Evolutionary conservation across 768 basidiomycete species (phyloP).

Genomic region (Collybia mongolica): DNA sequence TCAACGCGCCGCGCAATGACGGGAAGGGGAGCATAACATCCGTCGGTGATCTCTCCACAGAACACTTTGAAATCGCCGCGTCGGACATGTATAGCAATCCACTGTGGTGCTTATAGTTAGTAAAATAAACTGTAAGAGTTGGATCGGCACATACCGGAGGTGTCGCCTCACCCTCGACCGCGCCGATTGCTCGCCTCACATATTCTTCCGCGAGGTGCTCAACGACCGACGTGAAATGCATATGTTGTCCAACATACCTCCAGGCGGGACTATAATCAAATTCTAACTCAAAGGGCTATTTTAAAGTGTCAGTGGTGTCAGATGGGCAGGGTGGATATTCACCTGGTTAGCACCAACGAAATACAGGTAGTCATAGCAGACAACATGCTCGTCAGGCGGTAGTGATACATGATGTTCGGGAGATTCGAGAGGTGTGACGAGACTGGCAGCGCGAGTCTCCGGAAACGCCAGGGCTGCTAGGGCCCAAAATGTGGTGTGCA

Average conservation of each 20-base stretch:
- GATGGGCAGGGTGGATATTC: conserved; percentile 8
- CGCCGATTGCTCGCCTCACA: conserved; percentile 41
- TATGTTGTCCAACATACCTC: conserved; percentile 51
- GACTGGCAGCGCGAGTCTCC: conserved; percentile 35
- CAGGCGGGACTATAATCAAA: conserved; percentile 59
- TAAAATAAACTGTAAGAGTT: not conserved
- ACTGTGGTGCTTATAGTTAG: conserved; percentile 30
- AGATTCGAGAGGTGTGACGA: conserved; percentile 39
- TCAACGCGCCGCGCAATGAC: conserved; percentile 54
- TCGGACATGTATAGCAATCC: conserved; percentile 57
- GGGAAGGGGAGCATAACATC: conserved; percentile 55
- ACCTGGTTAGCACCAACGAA: conserved; percentile 48
- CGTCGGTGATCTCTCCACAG: conserved; percentile 41
- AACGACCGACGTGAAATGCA: conserved; percentile 47
- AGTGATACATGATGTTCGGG: conserved; percentile 37
- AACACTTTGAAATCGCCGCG: conserved; percentile 50
- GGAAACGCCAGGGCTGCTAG: conserved; percentile 47
- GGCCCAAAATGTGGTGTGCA: conserved; percentile 43
- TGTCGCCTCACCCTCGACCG: conserved; percentile 32
- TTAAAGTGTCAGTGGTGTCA: conserved; percentile 6
- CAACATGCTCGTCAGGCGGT: conserved; percentile 49
- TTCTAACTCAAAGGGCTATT: conserved; percentile 53
- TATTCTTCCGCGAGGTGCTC: conserved; percentile 42
- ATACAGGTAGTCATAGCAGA: conserved; percentile 55
- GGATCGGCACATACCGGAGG: conserved; percentile 40